phyloP scores from a whole-genome alignment of 768 basidiomycete genomes.

The Phaeotremella fagi region DNA sequence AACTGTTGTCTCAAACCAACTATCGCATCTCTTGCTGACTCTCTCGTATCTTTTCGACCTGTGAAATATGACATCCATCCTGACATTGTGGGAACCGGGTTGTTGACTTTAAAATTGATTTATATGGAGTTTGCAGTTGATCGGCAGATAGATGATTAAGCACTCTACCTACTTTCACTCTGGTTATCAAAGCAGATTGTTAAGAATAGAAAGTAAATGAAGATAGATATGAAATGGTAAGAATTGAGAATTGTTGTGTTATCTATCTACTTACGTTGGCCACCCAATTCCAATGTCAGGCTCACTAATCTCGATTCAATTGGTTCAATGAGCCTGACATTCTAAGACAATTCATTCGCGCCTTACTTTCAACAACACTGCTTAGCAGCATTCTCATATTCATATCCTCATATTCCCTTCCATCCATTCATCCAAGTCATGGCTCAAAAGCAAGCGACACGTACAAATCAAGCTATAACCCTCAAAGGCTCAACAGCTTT shows the following conservation, averaged over 20 bases:
- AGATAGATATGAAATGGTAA: too few species aligned
- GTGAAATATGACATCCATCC: constrained; percentile 82
- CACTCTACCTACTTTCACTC: too few species aligned
- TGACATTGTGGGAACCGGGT: constrained; percentile 51
- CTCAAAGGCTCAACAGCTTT: constrained; percentile 90
- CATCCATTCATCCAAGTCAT: constrained; percentile 12
- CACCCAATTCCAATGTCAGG: neutral
- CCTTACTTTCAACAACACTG: neutral
- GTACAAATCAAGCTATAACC: constrained; percentile 59
- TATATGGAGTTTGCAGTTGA: neutral
- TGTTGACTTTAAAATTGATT: too few species aligned
- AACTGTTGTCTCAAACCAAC: constrained; percentile 87
- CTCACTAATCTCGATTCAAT: too few species aligned
- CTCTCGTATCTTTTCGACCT: constrained; percentile 64
- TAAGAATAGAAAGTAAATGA: too few species aligned
- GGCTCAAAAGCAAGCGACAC: constrained; percentile 44
- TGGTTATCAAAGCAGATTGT: too few species aligned
- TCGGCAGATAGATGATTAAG: too few species aligned
- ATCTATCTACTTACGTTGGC: too few species aligned
- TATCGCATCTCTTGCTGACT: constrained; percentile 85
- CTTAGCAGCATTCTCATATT: neutral
- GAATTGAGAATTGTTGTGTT: too few species aligned
- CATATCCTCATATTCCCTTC: neutral
- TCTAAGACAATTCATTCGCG: neutral
- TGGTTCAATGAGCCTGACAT: neutral